Percentiles rank a stretch among this genome's conserved stretches.
These are phyloP conservation scores for Albugo candida DNA, from an alignment of 352 stramenopile species.

Conservation along the genomic window DNA sequence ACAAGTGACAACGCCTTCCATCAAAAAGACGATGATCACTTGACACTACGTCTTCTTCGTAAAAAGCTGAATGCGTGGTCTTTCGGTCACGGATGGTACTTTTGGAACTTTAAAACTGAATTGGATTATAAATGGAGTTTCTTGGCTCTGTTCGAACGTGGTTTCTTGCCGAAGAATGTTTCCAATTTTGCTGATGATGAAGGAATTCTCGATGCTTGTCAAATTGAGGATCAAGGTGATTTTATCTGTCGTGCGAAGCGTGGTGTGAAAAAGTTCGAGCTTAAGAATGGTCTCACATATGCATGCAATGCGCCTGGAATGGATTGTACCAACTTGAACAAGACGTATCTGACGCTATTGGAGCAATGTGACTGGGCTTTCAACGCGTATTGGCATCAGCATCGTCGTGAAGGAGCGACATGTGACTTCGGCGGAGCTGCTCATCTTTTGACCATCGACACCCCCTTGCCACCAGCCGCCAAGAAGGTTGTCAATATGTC, in stretches of 20 bases:
- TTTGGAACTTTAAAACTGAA: slow-evolving; percentile 92
- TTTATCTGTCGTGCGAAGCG: slow-evolving; percentile 51
- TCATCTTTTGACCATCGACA: slow-evolving; percentile 19
- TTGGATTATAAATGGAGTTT: slow-evolving; percentile 83
- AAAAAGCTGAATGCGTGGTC: slow-evolving; percentile 87
- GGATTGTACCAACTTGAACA: slow-evolving; percentile 27
- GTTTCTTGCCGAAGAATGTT: slow-evolving; percentile 55
- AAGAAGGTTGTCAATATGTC: too few relatives aligned
- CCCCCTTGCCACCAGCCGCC: background rate
- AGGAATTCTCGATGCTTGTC: slow-evolving; percentile 35
- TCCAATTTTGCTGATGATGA: slow-evolving; percentile 30
- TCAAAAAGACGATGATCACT: slow-evolving; percentile 59
- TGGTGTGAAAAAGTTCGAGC: slow-evolving; percentile 29
- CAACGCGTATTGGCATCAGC: slow-evolving; percentile 50
- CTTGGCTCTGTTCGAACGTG: slow-evolving; percentile 36
- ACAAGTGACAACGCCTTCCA: slow-evolving; percentile 68
- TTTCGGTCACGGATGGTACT: slow-evolving; percentile 86
- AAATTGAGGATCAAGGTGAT: slow-evolving; percentile 47
- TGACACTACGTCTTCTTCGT: slow-evolving; percentile 64
- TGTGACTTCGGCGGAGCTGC: slow-evolving; percentile 53
- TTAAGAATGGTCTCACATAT: slow-evolving; percentile 32
- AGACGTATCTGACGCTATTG: slow-evolving; percentile 25
- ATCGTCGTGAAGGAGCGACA: slow-evolving; percentile 39
- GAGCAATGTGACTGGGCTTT: slow-evolving; percentile 50
- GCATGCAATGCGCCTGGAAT: slow-evolving; percentile 28